Evolutionary conservation across 2,329 filamentous ascomycete genomes (phyloP).

Genomic region (Magnaporthales sp.): DNA sequence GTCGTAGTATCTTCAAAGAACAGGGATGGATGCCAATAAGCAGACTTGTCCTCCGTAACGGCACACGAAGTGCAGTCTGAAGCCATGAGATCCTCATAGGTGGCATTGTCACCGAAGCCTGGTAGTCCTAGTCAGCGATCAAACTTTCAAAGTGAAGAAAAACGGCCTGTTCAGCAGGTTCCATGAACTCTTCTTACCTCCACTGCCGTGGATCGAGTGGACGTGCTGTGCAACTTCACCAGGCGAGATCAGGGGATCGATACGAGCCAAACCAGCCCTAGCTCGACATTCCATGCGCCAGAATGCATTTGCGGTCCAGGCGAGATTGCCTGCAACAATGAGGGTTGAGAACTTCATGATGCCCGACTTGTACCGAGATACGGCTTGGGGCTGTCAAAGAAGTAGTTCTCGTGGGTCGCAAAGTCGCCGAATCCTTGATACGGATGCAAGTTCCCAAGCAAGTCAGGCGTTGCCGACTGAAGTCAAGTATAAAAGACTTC

Average conservation of each 20-base stretch:
- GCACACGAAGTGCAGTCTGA: slow-evolving; percentile 73
- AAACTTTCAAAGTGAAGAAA: not conserved
- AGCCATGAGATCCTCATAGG: slow-evolving; percentile 45
- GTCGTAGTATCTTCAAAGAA: slow-evolving; percentile 65
- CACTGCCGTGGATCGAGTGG: slow-evolving; percentile 69
- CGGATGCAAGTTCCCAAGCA: not conserved
- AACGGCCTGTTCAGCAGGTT: not conserved
- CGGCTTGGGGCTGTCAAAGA: not conserved
- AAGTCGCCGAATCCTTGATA: not conserved
- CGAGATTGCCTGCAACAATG: slow-evolving; percentile 7
- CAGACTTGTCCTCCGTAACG: slow-evolving; percentile 75
- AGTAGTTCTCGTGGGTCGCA: not conserved
- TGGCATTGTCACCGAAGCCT: slow-evolving; percentile 58
- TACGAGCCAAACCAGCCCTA: slow-evolving; percentile 56
- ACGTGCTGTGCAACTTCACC: slow-evolving; percentile 54
- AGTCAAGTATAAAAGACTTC: not conserved
- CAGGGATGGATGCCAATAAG: slow-evolving; percentile 74
- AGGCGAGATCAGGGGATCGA: slow-evolving; percentile 68
- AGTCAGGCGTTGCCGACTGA: not conserved
- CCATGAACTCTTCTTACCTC: slow-evolving; percentile 44
- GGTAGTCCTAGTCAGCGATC: not conserved
- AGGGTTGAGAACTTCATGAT: slow-evolving; percentile 6
- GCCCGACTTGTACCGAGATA: not conserved
- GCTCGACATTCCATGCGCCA: slow-evolving; percentile 85
- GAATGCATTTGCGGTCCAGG: slow-evolving; percentile 49